A percentile compares a stretch with the other conserved stretches of the same genome.
Evolutionary conservation across 78 protist species (phyloP).

Genomic region (Dictyostelium citrinum): DNA sequence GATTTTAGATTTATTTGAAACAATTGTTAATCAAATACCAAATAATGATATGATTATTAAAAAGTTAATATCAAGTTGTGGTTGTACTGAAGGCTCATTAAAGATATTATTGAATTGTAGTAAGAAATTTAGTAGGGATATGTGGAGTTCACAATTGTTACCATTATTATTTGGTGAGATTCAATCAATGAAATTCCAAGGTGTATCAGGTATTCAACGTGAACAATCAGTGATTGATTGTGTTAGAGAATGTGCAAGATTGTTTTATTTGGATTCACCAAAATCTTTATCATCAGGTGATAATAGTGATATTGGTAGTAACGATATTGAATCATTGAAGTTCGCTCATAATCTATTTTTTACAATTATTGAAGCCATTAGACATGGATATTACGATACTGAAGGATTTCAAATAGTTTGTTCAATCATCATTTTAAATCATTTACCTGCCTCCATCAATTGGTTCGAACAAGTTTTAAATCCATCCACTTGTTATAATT

Average conservation of each 20-base stretch:
- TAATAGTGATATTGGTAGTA: not conserved
- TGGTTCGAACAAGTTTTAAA: not conserved
- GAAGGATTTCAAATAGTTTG: not conserved
- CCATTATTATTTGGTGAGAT: not conserved
- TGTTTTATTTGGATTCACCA: not conserved
- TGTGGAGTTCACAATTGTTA: not conserved
- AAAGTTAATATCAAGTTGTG: not conserved
- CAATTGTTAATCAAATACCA: not conserved
- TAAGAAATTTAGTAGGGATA: not conserved
- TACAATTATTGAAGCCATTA: not conserved
- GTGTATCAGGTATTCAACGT: constrained; percentile 16
- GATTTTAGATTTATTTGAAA: not conserved
- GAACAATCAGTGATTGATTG: constrained; percentile 4
- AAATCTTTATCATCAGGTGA: not conserved
- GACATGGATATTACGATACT: not conserved
- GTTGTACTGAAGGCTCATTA: not conserved
- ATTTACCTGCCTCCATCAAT: not conserved
- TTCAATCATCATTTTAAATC: not conserved
- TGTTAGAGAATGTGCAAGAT: constrained; percentile 26
- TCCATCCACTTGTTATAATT: not conserved
- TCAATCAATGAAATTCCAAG: not conserved
- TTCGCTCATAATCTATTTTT: not conserved
- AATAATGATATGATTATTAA: not conserved
- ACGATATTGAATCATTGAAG: not conserved
- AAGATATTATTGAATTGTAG: not conserved